These are phyloP conservation scores for Nelumbo lutea DNA, from an alignment of 164 flowering plant genomes.

Conservation along the genomic window DNA sequence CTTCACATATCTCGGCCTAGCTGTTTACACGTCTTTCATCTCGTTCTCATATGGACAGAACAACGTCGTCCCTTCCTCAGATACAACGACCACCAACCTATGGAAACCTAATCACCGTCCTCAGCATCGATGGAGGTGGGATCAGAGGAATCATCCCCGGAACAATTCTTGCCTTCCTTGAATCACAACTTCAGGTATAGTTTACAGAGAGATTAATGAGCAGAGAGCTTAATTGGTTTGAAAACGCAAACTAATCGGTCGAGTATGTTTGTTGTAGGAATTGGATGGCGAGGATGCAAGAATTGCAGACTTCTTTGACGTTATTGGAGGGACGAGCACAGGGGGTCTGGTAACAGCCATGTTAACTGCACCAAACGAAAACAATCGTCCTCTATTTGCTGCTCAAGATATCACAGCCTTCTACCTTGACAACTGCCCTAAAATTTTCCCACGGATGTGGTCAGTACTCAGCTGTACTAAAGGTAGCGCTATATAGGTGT, in stretches of 20 bases:
- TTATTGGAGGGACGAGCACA: conserved; percentile 43
- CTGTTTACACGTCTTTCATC: no score
- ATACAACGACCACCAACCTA: conserved; percentile 24
- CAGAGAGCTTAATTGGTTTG: not conserved
- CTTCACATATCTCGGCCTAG: no score
- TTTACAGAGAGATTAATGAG: no score
- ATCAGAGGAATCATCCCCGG: conserved; percentile 34
- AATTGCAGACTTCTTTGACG: conserved; percentile 45
- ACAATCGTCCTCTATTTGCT: conserved; percentile 31
- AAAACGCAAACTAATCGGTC: not conserved
- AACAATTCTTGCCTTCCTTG: conserved; percentile 28
- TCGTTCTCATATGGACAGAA: no score
- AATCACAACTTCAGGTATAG: conserved; percentile 28
- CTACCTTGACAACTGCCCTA: conserved; percentile 30
- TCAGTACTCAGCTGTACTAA: no score
- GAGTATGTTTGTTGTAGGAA: conserved; percentile 16
- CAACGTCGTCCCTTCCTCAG: not conserved
- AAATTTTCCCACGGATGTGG: conserved; percentile 31
- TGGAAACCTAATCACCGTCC: conserved; percentile 30
- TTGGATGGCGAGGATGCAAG: conserved; percentile 37
- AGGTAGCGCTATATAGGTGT: no score
- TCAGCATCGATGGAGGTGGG: conserved; percentile 43
- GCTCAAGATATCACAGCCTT: conserved; percentile 33
- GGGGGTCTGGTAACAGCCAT: conserved; percentile 39
- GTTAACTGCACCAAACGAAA: conserved; percentile 33